Conservation (phyloP, 257 asterid genomes). For the Mitragyna speciosa region DNA sequence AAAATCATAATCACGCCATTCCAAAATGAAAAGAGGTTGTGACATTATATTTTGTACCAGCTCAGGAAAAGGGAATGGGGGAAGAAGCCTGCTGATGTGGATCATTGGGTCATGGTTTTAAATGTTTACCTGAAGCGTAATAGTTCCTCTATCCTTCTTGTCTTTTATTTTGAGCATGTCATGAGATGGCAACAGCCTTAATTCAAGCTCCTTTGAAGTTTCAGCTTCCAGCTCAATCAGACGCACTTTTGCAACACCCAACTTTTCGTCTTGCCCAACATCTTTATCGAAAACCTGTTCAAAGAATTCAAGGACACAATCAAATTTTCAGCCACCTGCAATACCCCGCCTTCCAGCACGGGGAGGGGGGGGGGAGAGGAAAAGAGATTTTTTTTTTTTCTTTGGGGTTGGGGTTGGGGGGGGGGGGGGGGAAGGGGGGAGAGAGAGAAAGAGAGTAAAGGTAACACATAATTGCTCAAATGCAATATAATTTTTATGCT, state of each 20-base stretch:
- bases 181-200: conserved; percentile 69
- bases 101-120: background rate
- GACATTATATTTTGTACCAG: background rate
- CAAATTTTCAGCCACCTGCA: background rate
- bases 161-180: conserved; percentile 91
- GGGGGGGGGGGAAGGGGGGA: background rate
- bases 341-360: no score
- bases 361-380: background rate
- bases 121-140: conserved; percentile 60
- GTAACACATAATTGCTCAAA: background rate
- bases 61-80: background rate
- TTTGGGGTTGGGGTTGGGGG: no score
- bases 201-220: conserved; percentile 49
- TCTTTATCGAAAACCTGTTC: conserved; percentile 85
- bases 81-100: background rate
- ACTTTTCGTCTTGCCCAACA: conserved; percentile 81
- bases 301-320: background rate
- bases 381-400: no score
- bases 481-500: no score
- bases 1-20: background rate
- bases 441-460: background rate
- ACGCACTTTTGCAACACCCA: conserved; percentile 71
- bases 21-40: background rate
- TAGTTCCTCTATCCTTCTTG: conserved; percentile 85
- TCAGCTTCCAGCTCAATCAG: conserved; percentile 72